phyloP scores from a whole-genome alignment of 2,329 filamentous ascomycete species.

The Colletotrichum destructivum region DNA sequence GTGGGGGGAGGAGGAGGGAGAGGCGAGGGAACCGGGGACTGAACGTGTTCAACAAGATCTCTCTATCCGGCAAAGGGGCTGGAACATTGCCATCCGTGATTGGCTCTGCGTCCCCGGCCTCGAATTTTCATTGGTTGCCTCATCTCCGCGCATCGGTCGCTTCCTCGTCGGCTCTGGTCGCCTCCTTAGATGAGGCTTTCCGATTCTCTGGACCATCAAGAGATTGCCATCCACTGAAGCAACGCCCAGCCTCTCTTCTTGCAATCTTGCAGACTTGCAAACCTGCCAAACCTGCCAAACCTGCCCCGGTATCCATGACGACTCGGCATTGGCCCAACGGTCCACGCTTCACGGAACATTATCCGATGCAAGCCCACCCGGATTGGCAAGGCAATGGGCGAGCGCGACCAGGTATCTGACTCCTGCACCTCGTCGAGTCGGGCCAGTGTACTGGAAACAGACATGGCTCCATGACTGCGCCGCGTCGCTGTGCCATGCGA shows the following conservation, averaged over 20 bases:
- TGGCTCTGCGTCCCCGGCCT: slow-evolving; percentile 14
- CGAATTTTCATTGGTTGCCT: slow-evolving; percentile 37
- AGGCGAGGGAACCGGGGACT: slow-evolving; percentile 23
- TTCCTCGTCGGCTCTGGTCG: slow-evolving; percentile 35
- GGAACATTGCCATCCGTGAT: slow-evolving; percentile 28
- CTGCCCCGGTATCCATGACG: slow-evolving; percentile 5
- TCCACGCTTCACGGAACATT: slow-evolving; percentile 23
- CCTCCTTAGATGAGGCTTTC: slow-evolving; percentile 42
- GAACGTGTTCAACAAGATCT: slow-evolving; percentile 31
- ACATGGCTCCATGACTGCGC: slow-evolving; percentile 19
- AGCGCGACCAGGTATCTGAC: slow-evolving; percentile 37
- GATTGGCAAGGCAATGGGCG: neutral
- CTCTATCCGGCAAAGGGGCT: slow-evolving; percentile 36
- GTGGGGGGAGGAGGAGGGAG: slow-evolving; percentile 5
- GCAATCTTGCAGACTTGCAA: neutral
- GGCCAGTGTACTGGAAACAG: slow-evolving; percentile 22
- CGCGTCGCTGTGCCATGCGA: slow-evolving; percentile 14
- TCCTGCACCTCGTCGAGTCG: slow-evolving; percentile 35
- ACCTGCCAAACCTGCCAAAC: slow-evolving; percentile 1
- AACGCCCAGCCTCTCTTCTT: slow-evolving; percentile 10
- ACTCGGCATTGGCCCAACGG: neutral
- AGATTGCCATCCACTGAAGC: slow-evolving; percentile 36
- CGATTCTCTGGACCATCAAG: slow-evolving; percentile 16
- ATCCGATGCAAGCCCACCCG: slow-evolving; percentile 26
- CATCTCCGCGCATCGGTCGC: slow-evolving; percentile 32